Conservation (phyloP, 495 filamentous ascomycete species). For the Patellaria atrata region DNA sequence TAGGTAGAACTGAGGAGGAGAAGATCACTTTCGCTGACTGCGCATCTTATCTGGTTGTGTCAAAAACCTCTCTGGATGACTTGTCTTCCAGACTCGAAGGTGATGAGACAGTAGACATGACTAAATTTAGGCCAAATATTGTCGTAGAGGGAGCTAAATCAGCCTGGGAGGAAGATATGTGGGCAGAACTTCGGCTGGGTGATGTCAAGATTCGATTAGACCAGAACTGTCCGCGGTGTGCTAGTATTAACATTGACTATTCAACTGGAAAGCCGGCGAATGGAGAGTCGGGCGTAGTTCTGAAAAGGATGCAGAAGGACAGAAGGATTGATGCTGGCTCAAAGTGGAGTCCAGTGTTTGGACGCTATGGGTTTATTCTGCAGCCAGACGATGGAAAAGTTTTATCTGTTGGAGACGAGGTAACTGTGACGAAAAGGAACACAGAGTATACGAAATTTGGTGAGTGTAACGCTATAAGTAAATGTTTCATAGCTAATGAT, state of each 20-base stretch:
- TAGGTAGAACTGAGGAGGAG: slow-evolving; percentile 12
- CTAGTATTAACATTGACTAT: slow-evolving; percentile 73
- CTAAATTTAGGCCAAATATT: slow-evolving; percentile 78
- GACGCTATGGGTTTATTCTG: slow-evolving; percentile 59
- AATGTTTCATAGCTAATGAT: not conserved
- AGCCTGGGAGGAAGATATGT: slow-evolving; percentile 77
- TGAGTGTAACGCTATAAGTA: no score
- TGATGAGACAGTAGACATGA: slow-evolving; percentile 48
- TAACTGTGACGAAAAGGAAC: slow-evolving; percentile 43
- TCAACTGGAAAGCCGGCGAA: slow-evolving; percentile 49
- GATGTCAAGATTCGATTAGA: slow-evolving; percentile 41
- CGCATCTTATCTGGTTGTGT: slow-evolving; percentile 61
- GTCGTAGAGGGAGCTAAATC: slow-evolving; percentile 46
- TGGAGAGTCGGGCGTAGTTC: slow-evolving; percentile 47
- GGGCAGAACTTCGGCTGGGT: slow-evolving; percentile 43
- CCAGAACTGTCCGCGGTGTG: slow-evolving; percentile 70
- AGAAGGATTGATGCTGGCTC: slow-evolving; percentile 59
- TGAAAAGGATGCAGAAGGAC: slow-evolving; percentile 68
- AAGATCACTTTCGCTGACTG: slow-evolving; percentile 67
- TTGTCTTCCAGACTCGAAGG: slow-evolving; percentile 45
- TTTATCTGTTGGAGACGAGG: slow-evolving; percentile 57
- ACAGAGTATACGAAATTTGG: slow-evolving; percentile 46
- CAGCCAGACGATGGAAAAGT: slow-evolving; percentile 19
- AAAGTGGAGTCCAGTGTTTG: slow-evolving; percentile 71
- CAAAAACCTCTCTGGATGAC: slow-evolving; percentile 51